Evolutionary conservation across 2,329 filamentous ascomycete genomes (phyloP), one percentile per base, ranked within the genome.

Genomic region (Fusarium burgessii): DNA sequence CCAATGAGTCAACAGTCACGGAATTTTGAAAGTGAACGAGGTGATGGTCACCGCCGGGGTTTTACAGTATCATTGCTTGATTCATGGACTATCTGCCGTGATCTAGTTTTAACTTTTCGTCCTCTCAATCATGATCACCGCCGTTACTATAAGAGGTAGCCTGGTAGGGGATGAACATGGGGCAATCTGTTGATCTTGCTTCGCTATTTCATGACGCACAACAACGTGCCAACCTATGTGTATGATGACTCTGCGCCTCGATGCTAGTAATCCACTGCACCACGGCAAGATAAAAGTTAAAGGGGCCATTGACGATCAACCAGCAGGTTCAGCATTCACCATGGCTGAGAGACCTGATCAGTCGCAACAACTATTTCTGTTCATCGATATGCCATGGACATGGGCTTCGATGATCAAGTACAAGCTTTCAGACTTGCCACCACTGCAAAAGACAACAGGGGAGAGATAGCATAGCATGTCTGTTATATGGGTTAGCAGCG

Each of bases 391-490:
- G 32, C 17, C 9, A 17, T 7, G 7, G 20, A 27, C 12, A 36
- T 7, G 47, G 4, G 4, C 2, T 13, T 9, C 14, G 14, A 15
- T 3, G 1, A 25, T 41, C 33, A 67, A 20, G 49, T 52, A 27
- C 66, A 70, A 14, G 66, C 67, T n/a, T 70, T 66, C 4, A 70
- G 35, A 52, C 67, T 70, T 6, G 66, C 66, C 12, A 70, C 67
- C 4, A 70, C 67, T 14, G 66, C 67, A 14, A 70, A 11, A 11
- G 67, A 70, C 23, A 70, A 5, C 9, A 70, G n/a, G 8, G 67
- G 67, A 33, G 67, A 70, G 10, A 70, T 13, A 7, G 62, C 60
- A 35, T 70, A 70, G 20, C 60, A 66, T 7, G 66, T 70, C 67
- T 70, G 10, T 7, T 1, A 5, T 15, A 18, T 0, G 5, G 7